phyloP scores from a whole-genome alignment of 257 asterid species.

The Solanum paucissectum region DNA sequence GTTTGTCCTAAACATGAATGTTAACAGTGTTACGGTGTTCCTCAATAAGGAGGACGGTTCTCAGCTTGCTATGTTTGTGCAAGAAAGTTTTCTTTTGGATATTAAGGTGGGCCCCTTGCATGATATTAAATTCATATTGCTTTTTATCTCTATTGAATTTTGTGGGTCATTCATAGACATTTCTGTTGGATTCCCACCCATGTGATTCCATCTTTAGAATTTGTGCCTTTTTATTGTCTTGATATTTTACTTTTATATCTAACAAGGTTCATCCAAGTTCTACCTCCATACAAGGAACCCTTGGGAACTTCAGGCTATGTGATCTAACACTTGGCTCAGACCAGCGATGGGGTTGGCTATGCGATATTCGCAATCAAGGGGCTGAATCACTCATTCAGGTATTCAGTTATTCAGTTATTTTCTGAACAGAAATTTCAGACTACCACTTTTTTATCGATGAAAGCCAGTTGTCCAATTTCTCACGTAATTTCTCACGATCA shows the following conservation, averaged over 20 bases:
- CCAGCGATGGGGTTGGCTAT: conserved; percentile 95
- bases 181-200: not conserved
- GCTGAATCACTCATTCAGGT: conserved; percentile 93
- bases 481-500: not conserved
- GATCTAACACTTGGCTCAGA: conserved; percentile 79
- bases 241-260: conserved; percentile 13
- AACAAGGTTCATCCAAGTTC: conserved; percentile 94
- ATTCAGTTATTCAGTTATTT: not conserved
- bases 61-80: conserved; percentile 96
- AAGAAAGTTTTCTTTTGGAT: conserved; percentile 85
- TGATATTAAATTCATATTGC: not conserved
- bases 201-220: not conserved
- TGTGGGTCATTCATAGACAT: not conserved
- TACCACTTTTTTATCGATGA: not conserved
- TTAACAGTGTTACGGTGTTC: conserved; percentile 76
- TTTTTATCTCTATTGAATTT: not conserved
- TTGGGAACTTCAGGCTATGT: conserved; percentile 84
- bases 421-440: not conserved
- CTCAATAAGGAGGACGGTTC: conserved; percentile 94
- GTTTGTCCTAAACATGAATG: conserved; percentile 85
- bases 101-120: conserved; percentile 51
- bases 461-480: not conserved
- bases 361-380: conserved; percentile 92
- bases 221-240: conserved; percentile 1
- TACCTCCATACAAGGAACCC: conserved; percentile 61